Evolutionary conservation across 116 monocot species (phyloP).

Genomic region (Trichopus zeylanicus): DNA sequence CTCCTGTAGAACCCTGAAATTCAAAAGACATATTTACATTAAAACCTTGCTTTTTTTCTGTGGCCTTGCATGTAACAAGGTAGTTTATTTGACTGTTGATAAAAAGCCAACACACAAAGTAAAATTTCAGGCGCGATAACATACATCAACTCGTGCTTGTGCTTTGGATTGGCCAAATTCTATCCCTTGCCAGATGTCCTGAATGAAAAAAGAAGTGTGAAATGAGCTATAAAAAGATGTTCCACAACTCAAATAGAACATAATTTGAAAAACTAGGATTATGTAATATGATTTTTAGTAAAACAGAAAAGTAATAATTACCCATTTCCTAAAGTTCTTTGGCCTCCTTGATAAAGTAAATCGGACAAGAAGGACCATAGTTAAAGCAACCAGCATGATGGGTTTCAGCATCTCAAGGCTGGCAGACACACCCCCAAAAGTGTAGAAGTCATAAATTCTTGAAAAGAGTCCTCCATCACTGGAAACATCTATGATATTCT

Average conservation of each 20-base stretch:
- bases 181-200: conserved; percentile 97
- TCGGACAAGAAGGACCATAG: conserved; percentile 75
- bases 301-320: conserved; percentile 1
- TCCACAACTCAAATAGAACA: not conserved
- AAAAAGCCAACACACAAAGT: not conserved
- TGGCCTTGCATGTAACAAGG: not conserved
- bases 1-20: conserved; percentile 74
- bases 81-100: not conserved
- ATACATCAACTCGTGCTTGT: conserved; percentile 88
- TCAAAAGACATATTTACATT: not conserved
- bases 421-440: conserved; percentile 72
- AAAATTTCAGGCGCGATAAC: conserved; percentile 4
- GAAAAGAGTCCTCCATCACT: conserved; percentile 67
- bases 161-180: conserved; percentile 85
- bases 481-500: conserved; percentile 43
- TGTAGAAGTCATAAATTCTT: conserved; percentile 62
- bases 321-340: conserved; percentile 93
- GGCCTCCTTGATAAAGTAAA: conserved; percentile 83
- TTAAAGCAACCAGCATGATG: conserved; percentile 57
- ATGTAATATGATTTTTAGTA: not conserved
- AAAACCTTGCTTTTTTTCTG: not conserved
- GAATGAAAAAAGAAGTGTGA: conserved; percentile 6
- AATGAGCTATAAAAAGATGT: not conserved
- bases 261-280: not conserved
- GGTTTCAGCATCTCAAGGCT: conserved; percentile 66